Evolutionary conservation across 75 land plant genomes (phyloP).

Genomic region (Selaginella moellendorffii): DNA sequence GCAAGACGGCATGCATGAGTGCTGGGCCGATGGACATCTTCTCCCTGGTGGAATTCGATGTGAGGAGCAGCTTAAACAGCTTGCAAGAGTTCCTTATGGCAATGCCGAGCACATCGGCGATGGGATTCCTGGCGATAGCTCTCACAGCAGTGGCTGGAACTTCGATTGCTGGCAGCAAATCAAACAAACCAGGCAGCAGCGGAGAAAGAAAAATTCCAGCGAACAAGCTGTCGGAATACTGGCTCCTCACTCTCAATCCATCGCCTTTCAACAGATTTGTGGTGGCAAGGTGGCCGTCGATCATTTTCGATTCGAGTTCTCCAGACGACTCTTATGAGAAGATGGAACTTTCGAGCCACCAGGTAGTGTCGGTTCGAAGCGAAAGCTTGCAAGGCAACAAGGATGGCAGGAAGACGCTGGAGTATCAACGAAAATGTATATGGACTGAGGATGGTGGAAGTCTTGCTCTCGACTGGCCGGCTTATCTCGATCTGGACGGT

Average conservation of each 20-base stretch:
- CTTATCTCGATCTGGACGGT: slow-evolving; percentile 52
- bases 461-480: slow-evolving; percentile 82
- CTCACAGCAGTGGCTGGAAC: not conserved
- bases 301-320: slow-evolving; percentile 25
- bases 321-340: slow-evolving; percentile 32
- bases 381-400: not conserved
- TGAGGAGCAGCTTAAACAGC: not conserved
- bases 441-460: slow-evolving; percentile 76
- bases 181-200: not conserved
- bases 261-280: slow-evolving; percentile 83
- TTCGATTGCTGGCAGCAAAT: too few species aligned
- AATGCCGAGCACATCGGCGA: not conserved
- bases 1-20: too few species aligned
- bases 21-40: too few species aligned
- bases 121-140: not conserved
- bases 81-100: not conserved
- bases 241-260: slow-evolving; percentile 59
- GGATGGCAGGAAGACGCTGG: slow-evolving; percentile 5
- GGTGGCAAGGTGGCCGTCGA: slow-evolving; percentile 68
- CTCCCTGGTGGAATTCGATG: not conserved
- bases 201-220: not conserved
- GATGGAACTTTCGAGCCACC: slow-evolving; percentile 7
- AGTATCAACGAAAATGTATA: slow-evolving; percentile 63
- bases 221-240: slow-evolving; percentile 20
- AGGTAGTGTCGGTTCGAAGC: not conserved